A percentile compares a stretch with the other conserved stretches of the same genome.
These are phyloP conservation scores for Fraxinus nigra DNA, from an alignment of 305 asterid species.

Conservation along the genomic window DNA sequence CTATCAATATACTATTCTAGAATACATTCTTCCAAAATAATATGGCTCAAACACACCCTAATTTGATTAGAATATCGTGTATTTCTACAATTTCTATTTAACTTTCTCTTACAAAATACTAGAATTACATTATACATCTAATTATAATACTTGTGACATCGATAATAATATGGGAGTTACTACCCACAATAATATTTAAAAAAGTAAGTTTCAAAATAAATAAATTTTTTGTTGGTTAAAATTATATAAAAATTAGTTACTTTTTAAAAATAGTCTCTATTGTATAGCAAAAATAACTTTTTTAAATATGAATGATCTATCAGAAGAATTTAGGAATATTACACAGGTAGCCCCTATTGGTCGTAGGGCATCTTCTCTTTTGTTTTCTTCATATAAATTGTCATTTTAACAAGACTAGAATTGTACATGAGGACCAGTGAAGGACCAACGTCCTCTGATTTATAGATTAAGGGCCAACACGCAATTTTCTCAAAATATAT, in stretches of 20 bases:
- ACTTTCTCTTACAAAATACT: not conserved
- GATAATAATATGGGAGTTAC: not conserved
- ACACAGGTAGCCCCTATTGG: not conserved
- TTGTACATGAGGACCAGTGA: not conserved
- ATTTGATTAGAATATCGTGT: not conserved
- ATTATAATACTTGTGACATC: not conserved
- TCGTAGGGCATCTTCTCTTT: not conserved
- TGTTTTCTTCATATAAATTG: not conserved
- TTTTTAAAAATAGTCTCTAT: not conserved
- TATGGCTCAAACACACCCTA: not conserved
- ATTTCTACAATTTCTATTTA: not conserved
- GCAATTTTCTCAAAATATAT: not conserved
- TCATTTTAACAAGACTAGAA: not conserved
- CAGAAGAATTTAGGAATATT: not conserved
- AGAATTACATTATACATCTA: not conserved
- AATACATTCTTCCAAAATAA: too few relatives aligned
- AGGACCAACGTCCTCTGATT: not conserved
- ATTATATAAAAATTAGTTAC: not conserved
- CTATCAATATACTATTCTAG: too few relatives aligned
- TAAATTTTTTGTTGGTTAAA: not conserved
- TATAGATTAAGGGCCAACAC: not conserved
- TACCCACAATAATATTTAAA: not conserved
- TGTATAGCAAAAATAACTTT: not conserved
- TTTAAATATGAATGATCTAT: not conserved
- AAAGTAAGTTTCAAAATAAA: not conserved